A percentile compares a stretch with the other conserved stretches of the same genome.
These are phyloP conservation scores for Apostasia shenzhenica DNA, from an alignment of 106 monocot genomes.

Conservation along the genomic window DNA sequence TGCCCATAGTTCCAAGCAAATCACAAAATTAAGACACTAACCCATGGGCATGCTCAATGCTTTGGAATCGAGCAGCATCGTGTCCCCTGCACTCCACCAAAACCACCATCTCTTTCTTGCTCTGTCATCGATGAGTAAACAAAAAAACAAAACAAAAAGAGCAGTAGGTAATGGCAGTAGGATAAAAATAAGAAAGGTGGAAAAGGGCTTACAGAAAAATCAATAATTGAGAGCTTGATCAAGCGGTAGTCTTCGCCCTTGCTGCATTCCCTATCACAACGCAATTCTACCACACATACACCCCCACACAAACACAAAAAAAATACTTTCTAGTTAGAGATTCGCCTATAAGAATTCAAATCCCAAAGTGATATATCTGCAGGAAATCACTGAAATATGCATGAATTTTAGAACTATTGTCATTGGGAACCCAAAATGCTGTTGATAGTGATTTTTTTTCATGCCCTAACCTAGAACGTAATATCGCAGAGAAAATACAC, in stretches of 20 bases:
- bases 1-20: not conserved
- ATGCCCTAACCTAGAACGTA: no score
- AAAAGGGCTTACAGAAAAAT: conserved; percentile 59
- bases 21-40: conserved; percentile 17
- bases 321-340: not conserved
- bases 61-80: conserved; percentile 86
- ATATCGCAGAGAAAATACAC: no score
- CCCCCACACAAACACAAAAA: not conserved
- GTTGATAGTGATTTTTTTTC: no score
- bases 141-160: not conserved
- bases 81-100: conserved; percentile 91
- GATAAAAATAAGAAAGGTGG: not conserved
- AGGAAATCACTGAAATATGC: not conserved
- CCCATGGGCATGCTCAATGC: conserved; percentile 80
- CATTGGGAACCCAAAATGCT: no score
- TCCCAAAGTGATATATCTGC: not conserved
- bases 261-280: conserved; percentile 93
- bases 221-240: conserved; percentile 85
- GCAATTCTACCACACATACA: conserved; percentile 34
- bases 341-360: not conserved
- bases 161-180: not conserved
- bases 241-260: conserved; percentile 93
- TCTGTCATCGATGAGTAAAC: conserved; percentile 25
- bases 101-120: conserved; percentile 59
- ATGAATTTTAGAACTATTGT: no score